These are phyloP conservation scores for Cladosporium colombiae DNA, from an alignment of 2,329 filamentous ascomycete species.

Conservation along the genomic window DNA sequence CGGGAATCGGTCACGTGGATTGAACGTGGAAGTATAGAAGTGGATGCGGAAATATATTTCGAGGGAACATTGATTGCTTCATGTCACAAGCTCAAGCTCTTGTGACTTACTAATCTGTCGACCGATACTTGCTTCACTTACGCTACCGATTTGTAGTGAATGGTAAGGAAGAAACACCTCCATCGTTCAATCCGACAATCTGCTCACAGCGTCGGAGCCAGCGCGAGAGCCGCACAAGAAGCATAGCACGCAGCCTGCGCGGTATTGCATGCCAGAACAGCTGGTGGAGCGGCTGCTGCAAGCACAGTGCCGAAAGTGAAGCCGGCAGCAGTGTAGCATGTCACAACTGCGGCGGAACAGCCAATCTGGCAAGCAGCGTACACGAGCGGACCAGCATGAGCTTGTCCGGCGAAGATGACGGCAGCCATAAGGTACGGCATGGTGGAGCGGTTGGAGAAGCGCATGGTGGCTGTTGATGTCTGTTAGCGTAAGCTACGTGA, in stretches of 20 bases:
- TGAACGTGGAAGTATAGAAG: no score
- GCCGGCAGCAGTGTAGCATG: conserved; percentile 51
- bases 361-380: conserved; percentile 54
- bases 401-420: not conserved
- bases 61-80: no score
- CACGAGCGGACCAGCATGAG: conserved; percentile 36
- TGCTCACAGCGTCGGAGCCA: conserved; percentile 20
- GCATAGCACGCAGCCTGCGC: conserved; percentile 50
- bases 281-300: conserved; percentile 21
- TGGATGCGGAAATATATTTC: no score
- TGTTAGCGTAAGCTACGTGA: not conserved
- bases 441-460: not conserved
- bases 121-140: no score
- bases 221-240: conserved; percentile 41
- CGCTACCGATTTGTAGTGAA: no score
- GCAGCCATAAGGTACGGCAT: not conserved
- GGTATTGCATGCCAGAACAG: conserved; percentile 48
- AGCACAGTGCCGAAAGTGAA: conserved; percentile 37
- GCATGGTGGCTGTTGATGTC: not conserved
- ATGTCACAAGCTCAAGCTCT: no score
- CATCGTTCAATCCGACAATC: not conserved
- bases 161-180: no score
- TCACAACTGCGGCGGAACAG: conserved; percentile 47
- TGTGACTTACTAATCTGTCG: no score
- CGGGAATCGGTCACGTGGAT: no score